These are phyloP conservation scores for Coccinonectria pachysandricola DNA, from an alignment of 2,329 filamentous ascomycete genomes.

Conservation along the genomic window DNA sequence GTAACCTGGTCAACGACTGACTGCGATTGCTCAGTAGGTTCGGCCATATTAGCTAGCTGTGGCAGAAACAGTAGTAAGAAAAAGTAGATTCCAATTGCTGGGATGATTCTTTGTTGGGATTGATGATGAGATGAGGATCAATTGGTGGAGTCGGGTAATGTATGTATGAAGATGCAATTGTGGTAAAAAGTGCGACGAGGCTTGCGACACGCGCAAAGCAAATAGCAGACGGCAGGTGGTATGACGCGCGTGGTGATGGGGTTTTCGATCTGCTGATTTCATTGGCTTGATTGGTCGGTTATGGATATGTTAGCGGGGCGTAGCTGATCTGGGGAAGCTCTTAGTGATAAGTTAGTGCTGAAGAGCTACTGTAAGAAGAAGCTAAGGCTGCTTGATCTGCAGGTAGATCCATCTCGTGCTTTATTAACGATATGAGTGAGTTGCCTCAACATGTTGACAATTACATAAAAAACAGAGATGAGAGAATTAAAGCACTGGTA, in stretches of 20 bases:
- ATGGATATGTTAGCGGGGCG: too few relatives aligned
- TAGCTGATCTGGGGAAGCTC: too few relatives aligned
- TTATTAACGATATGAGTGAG: too few relatives aligned
- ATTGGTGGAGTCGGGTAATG: constrained; percentile 1
- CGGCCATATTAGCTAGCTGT: constrained; percentile 18
- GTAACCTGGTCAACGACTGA: constrained; percentile 11
- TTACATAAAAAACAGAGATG: too few relatives aligned
- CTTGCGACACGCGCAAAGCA: constrained; percentile 15
- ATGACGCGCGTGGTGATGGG: constrained; percentile 11
- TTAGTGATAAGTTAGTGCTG: too few relatives aligned
- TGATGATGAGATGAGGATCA: constrained; percentile 7
- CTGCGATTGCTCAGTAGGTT: constrained; percentile 18
- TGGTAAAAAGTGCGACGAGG: constrained; percentile 2
- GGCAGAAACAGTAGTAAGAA: neutral
- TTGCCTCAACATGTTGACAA: too few relatives aligned
- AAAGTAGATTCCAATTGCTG: constrained; percentile 1
- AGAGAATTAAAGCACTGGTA: too few relatives aligned
- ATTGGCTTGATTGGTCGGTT: constrained; percentile 10
- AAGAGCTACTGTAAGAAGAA: too few relatives aligned
- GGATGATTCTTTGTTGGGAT: constrained; percentile 1
- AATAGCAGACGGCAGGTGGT: constrained; percentile 6
- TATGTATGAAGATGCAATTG: neutral
- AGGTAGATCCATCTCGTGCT: too few relatives aligned
- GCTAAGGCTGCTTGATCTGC: too few relatives aligned
- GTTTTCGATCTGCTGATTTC: constrained; percentile 3